These are phyloP conservation scores for Grosmannia penicillata DNA, from an alignment of 2,329 filamentous ascomycete species.

Conservation along the genomic window DNA sequence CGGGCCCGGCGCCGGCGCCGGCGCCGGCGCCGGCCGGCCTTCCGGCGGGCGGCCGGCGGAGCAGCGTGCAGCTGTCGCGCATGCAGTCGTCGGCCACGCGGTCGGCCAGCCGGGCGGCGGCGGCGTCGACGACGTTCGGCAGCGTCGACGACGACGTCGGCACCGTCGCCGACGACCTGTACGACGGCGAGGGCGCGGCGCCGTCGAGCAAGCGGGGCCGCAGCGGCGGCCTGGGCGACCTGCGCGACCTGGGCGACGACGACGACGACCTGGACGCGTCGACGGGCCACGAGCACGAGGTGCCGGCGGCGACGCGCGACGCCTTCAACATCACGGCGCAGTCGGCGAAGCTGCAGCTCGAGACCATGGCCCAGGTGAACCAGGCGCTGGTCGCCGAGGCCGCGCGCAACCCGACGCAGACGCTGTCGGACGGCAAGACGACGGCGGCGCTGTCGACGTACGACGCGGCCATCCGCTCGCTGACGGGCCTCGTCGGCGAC, in stretches of 20 bases:
- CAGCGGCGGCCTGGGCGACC: background rate
- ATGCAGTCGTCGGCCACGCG: constrained; percentile 22
- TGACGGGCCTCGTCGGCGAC: constrained; percentile 73
- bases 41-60: constrained; percentile 16
- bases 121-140: constrained; percentile 28
- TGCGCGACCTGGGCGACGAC: constrained; percentile 24
- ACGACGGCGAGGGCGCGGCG: constrained; percentile 7
- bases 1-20: background rate
- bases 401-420: constrained; percentile 50
- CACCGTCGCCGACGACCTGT: constrained; percentile 11
- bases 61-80: constrained; percentile 30
- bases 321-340: constrained; percentile 95
- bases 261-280: constrained; percentile 66
- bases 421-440: constrained; percentile 63
- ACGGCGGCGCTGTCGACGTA: constrained; percentile 71
- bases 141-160: constrained; percentile 31
- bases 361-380: constrained; percentile 76
- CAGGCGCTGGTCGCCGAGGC: constrained; percentile 64
- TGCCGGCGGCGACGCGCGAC: constrained; percentile 66
- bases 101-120: constrained; percentile 19
- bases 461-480: constrained; percentile 74
- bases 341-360: constrained; percentile 82
- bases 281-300: constrained; percentile 48
- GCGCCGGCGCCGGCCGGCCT: background rate
- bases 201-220: background rate